Evolutionary conservation across 176 grass and related monocot genomes (phyloP), one percentile per base, ranked within the genome.

Genomic region (Phyllostachys edulis): DNA sequence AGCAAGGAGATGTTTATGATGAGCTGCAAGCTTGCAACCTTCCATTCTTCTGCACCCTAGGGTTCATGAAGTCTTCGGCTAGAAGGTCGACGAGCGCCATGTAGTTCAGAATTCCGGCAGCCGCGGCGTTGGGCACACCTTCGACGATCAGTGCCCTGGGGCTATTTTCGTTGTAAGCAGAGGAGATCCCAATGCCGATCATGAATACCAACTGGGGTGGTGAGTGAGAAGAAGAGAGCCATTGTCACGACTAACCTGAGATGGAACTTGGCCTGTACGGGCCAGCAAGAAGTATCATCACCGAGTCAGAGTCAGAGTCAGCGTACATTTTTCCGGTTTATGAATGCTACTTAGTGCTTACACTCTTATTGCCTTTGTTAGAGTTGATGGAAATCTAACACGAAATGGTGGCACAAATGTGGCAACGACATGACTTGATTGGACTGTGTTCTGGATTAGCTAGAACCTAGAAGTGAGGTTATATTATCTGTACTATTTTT

Each of bases 81-180:
- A 94, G 72, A 8, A 94, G 89, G 79, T 94, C 92, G 1, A 94
- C 89, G 6, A 94, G 81, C 0, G 89, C 84, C 89, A 97, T 97
- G 77, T 97, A 97, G 73, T 84, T 80, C 0, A 97, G 80, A 37
- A 97, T 97, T 13, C 92, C 92, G 0, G 95, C 88, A 0, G 92
- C 83, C 0, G 71, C 86, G 0, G 92, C 75, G 12, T 90, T 4
- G 10, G 94, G 74, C 0, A 97, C 5, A 36, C 95, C 95, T 85
- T 94, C 81, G 2, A 88, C 76, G 52, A 94, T 91, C 64, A 97
- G 69, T 2, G 90, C 84, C 1, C 18, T 89, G 7, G 85, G 88
- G 21, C 88, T 91, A 7, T 93, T 97, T 66, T 91, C 95, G 12
- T 93, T 9, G 66, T 97, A 94, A 5, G 55, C 46, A 0, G 88